Base-by-base conservation (phyloP, 1,284 basidiomycete species). In the Ustilago curta region DNA sequence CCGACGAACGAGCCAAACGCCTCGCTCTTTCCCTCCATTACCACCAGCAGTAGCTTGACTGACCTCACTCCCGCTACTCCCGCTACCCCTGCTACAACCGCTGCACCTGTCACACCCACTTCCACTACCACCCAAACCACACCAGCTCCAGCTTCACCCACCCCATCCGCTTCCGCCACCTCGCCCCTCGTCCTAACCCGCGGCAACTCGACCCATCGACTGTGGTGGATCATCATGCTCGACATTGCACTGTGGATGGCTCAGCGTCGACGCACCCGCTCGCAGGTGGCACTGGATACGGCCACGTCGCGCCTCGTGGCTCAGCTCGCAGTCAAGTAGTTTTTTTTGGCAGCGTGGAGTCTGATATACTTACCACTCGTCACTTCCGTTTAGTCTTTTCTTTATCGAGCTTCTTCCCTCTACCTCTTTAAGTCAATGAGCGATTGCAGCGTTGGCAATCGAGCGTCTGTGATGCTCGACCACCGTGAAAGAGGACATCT, bases 171-270 rank as follows among this genome's bases (percentile, higher is more conserved):
- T 45, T 16, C 18, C 48, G 8, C n/a, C 32, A 14, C 44, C 6
- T 32, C 51, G 7, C 16, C 42, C 2, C 51, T 59, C 3, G 35
- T 39, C 14, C 23, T 59, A 8, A 19, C 39, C 5, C 43, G 53
- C 14, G 43, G 39, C 2, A 39, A 29, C 11, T 65, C 69, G 16
- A 59, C 55, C 18, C 62, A 71, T 37, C 49, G 59, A 1, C 19
- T 71, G 0, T 71, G 69, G 69, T 66, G 62, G 69, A 61, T 71
- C 27, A 55, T 66, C 16, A 60, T 71, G 45, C 54, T 71, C 31
- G 48, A 65, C 21, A 19, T 58, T 2, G 0, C 56, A 6, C 50
- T 62, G 8, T 71, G 69, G 69, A 59, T 61, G 14, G 27, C 25
- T 2, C 62, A 71, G 18, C 69, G 69, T 44, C 27, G 62, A 25